Percentiles rank a stretch among this genome's conserved stretches.
Evolutionary conservation across 75 land plant species (phyloP).

Genomic region (Pinus tabuliformis): DNA sequence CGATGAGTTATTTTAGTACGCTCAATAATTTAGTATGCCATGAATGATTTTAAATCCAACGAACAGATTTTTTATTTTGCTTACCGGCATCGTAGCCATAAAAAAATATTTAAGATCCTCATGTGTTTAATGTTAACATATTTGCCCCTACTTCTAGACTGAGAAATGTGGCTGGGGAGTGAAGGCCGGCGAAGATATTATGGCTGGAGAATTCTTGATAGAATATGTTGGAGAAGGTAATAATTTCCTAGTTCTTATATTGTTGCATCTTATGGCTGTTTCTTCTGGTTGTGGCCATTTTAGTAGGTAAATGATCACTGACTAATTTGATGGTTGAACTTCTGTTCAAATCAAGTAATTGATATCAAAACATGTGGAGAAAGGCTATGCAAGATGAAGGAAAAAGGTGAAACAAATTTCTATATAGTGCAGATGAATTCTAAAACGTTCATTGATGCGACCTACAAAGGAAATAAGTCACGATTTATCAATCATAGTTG

Average conservation of each 20-base stretch:
- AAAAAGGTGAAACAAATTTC: constrained; percentile 81
- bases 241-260: background rate
- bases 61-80: no score
- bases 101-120: no score
- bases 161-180: constrained; percentile 92
- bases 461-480: constrained; percentile 82
- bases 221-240: constrained; percentile 99
- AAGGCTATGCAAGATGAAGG: constrained; percentile 92
- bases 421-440: constrained; percentile 83
- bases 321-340: constrained; percentile 11
- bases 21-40: no score
- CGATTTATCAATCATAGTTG: constrained; percentile 93
- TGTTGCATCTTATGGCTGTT: background rate
- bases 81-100: no score
- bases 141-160: constrained; percentile 46
- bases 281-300: constrained; percentile 3
- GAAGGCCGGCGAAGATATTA: constrained; percentile 84
- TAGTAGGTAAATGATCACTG: background rate
- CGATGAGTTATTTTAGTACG: no score
- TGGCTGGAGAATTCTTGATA: constrained; percentile 80
- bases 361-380: constrained; percentile 94
- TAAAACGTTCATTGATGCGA: constrained; percentile 94
- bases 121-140: background rate
- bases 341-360: constrained; percentile 56
- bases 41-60: no score